Percentiles rank a stretch among this genome's conserved stretches.
These are phyloP conservation scores for Mycena venus DNA, from an alignment of 768 basidiomycete genomes.

Conservation along the genomic window DNA sequence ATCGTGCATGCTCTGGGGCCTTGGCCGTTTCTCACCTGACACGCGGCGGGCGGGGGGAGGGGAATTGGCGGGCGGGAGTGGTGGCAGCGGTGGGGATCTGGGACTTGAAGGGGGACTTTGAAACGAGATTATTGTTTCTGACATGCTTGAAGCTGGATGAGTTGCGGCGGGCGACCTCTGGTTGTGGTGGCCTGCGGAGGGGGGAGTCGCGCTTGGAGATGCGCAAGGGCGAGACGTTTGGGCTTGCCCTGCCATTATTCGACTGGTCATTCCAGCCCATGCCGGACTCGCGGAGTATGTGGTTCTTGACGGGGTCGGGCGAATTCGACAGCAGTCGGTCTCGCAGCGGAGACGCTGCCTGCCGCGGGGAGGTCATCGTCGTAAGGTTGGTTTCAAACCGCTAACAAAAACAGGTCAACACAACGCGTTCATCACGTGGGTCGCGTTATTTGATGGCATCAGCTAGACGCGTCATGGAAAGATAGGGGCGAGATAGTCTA, in stretches of 20 bases:
- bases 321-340: conserved; percentile 75
- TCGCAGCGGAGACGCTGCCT: conserved; percentile 57
- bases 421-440: conserved; percentile 17
- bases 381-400: background rate
- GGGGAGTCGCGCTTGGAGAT: conserved; percentile 80
- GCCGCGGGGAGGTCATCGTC: conserved; percentile 19
- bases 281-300: conserved; percentile 73
- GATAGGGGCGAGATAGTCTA: no score
- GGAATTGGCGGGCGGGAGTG: conserved; percentile 46
- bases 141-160: conserved; percentile 88
- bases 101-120: conserved; percentile 88
- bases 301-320: conserved; percentile 73
- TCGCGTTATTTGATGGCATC: no score
- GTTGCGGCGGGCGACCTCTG: conserved; percentile 74
- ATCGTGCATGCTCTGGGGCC: conserved; percentile 78
- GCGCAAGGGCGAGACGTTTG: conserved; percentile 75
- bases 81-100: conserved; percentile 67
- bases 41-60: conserved; percentile 60
- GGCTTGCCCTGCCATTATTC: conserved; percentile 44
- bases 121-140: conserved; percentile 82
- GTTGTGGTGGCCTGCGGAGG: conserved; percentile 51
- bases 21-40: conserved; percentile 84
- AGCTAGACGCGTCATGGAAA: no score
- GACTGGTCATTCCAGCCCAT: conserved; percentile 68
- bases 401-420: background rate